Conservation (phyloP, 257 asterid species). For the Datura wrightii region DNA sequence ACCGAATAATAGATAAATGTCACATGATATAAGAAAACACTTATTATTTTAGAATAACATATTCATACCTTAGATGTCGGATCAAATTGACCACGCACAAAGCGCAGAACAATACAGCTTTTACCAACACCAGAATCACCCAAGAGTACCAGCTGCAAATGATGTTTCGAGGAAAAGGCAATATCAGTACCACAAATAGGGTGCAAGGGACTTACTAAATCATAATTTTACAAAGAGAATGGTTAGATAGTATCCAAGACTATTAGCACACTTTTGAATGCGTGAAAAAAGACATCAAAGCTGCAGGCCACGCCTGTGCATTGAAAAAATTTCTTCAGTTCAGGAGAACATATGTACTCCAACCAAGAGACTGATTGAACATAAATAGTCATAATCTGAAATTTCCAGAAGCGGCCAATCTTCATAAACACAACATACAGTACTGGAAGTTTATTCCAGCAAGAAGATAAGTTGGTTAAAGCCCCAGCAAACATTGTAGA, state of each 20-base stretch:
- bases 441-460: background rate
- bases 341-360: background rate
- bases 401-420: background rate
- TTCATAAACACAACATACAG: background rate
- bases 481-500: too few species aligned
- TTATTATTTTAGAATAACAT: background rate
- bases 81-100: constrained; percentile 98
- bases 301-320: background rate
- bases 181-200: constrained; percentile 32
- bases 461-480: background rate
- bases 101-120: constrained; percentile 97
- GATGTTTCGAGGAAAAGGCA: constrained; percentile 29
- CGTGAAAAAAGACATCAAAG: background rate
- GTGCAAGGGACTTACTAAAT: background rate
- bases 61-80: constrained; percentile 86
- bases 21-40: background rate
- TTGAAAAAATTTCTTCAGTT: background rate
- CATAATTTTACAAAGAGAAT: background rate
- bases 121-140: constrained; percentile 99
- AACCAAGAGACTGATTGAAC: background rate
- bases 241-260: background rate
- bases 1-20: background rate
- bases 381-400: background rate
- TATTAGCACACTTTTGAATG: background rate
- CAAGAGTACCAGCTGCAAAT: constrained; percentile 82